Percentiles rank a stretch among this genome's conserved stretches.
Evolutionary conservation across 2,329 filamentous ascomycete genomes (phyloP).

Genomic region (Epichloe coenophiala): DNA sequence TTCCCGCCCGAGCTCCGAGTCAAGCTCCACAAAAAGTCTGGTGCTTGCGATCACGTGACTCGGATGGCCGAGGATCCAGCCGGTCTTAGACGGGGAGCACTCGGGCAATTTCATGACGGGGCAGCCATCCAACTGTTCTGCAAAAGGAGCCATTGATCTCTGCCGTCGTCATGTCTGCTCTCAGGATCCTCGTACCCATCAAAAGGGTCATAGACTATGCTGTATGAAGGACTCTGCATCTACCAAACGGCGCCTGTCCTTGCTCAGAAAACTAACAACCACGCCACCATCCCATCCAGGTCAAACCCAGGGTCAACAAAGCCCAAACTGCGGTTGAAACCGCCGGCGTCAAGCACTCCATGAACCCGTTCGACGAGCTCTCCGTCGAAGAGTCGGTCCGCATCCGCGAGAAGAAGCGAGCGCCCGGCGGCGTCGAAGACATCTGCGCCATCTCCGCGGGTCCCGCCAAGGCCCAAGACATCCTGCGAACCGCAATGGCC

Average conservation of each 20-base stretch:
- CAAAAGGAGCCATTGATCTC: slow-evolving; percentile 1
- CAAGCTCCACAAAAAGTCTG: not conserved
- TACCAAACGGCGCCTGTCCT: not conserved
- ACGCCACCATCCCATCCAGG: slow-evolving; percentile 23
- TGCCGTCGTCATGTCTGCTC: slow-evolving; percentile 38
- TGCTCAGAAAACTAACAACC: not conserved
- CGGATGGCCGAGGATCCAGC: slow-evolving; percentile 26
- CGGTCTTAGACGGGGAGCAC: slow-evolving; percentile 30
- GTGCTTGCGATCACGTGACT: slow-evolving; percentile 20
- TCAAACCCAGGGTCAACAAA: slow-evolving; percentile 58
- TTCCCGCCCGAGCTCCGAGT: not conserved
- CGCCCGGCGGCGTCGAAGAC: slow-evolving; percentile 67
- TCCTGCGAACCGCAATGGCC: slow-evolving; percentile 91
- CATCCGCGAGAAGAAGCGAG: slow-evolving; percentile 73
- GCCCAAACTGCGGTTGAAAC: slow-evolving; percentile 80
- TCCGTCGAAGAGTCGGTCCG: slow-evolving; percentile 93
- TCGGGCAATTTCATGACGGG: slow-evolving; percentile 5
- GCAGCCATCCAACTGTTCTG: not conserved
- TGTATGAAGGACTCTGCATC: slow-evolving; percentile 30
- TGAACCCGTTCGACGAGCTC: slow-evolving; percentile 99
- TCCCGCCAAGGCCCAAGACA: slow-evolving; percentile 74
- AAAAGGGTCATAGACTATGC: slow-evolving; percentile 84
- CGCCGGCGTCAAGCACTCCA: slow-evolving; percentile 85
- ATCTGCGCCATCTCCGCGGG: slow-evolving; percentile 85
- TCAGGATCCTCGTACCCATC: slow-evolving; percentile 67